A percentile compares a stretch with the other conserved stretches of the same genome.
phyloP scores from a whole-genome alignment of 2,329 filamentous ascomycete genomes.

The Diaporthe humulicola region DNA sequence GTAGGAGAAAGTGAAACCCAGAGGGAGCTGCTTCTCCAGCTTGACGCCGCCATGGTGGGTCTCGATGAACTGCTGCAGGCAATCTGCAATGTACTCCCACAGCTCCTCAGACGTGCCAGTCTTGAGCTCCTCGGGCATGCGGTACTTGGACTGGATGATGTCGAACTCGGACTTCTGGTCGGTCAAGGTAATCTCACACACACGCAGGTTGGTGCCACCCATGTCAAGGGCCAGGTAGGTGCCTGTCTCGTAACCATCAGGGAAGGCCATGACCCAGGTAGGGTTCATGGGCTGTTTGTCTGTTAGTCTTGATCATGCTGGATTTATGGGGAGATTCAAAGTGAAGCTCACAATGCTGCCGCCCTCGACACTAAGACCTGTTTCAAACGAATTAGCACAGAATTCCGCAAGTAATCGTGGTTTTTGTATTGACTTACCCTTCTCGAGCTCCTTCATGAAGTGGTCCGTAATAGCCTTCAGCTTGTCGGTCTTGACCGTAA shows the following conservation, averaged over 20 bases:
- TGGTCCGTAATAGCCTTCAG: conserved; percentile 92
- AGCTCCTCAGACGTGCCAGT: conserved; percentile 86
- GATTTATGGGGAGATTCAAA: no score
- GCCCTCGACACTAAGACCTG: conserved; percentile 86
- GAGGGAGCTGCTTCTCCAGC: conserved; percentile 75
- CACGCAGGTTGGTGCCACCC: conserved; percentile 95
- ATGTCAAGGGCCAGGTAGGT: conserved; percentile 93
- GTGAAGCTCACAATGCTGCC: conserved; percentile 86
- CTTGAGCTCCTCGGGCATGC: conserved; percentile 93
- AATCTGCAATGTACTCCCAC: conserved; percentile 96
- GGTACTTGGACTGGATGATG: conserved; percentile 96
- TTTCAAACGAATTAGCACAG: conserved; percentile 34
- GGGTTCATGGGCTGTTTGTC: conserved; percentile 90
- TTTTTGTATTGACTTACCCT: conserved; percentile 68
- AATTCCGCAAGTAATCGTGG: background rate
- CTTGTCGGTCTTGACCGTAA: conserved; percentile 82
- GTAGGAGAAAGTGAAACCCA: conserved; percentile 97
- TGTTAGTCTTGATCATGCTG: conserved; percentile 17
- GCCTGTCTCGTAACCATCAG: conserved; percentile 87
- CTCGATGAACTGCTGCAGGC: conserved; percentile 89
- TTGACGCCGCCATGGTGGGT: conserved; percentile 80
- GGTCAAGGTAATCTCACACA: conserved; percentile 91
- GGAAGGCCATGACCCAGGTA: conserved; percentile 94
- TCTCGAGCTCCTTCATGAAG: conserved; percentile 89
- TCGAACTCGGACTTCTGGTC: conserved; percentile 92